Base-by-base conservation (phyloP, 139 green algal species). In the Limnomonas spitsbergensis region DNA sequence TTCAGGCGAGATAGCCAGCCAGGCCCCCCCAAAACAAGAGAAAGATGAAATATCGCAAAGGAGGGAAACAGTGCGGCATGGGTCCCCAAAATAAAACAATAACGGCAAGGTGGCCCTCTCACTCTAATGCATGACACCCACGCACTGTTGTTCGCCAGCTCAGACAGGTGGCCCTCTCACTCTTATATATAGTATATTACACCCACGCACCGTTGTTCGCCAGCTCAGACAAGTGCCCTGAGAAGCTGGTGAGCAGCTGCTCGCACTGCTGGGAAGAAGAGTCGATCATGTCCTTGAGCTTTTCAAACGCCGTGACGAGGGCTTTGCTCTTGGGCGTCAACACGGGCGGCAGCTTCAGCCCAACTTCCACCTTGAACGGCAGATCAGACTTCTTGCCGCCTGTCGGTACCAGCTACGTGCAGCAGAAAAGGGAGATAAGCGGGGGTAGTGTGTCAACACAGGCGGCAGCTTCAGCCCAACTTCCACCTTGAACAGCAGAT, bases 321-420 rank as follows among this genome's bases (percentile, higher is more conserved):
- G 14, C 20, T 14, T 14, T 61, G 47, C 47, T 61, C 14, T 61
- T 61, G 47, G 47, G 20, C n/a, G n/a, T n/a, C n/a, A n/a, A n/a
- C n/a, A n/a, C n/a, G n/a, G n/a, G n/a, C n/a, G 80, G 80, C 73
- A 80, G 80, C 67, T 78, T 52, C 24, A 84, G 74, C 38, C 53
- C 78, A n/a, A 75, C 54, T 29, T 54, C 61, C 31, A 84, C 74
- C 32, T 84, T 75, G 32, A 84, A 80, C 29, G 80, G 80, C 37
- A 80, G 52, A 47, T 72, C 38, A 38, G 54, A 52, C 52, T 53
- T 31, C 20, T 34, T 35, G 32, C 40, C 7, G 20, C 54, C 6
- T 73, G 61, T 67, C 40, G 14, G 47, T 61, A 29, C 47, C 14
- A 61, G 14, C 47, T 61, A 61, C 47, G 20, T n/a, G n/a, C n/a